A percentile compares a stretch with the other conserved stretches of the same genome.
These are phyloP conservation scores for Isabelozyma gotoi DNA, from an alignment of 805 yeast genomes.

Conservation along the genomic window DNA sequence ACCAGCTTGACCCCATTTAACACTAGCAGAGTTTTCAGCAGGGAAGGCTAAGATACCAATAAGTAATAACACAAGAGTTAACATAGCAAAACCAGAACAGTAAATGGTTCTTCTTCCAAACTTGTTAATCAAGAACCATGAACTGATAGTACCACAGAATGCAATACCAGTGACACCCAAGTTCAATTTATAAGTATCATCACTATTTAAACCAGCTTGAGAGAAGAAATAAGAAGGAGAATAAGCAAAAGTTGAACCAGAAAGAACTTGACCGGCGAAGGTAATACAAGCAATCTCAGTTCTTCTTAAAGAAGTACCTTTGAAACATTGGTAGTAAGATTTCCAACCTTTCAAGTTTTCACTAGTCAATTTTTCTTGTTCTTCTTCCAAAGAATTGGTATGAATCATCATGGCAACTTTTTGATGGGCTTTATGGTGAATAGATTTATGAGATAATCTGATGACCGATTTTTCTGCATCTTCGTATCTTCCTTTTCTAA, in stretches of 20 bases:
- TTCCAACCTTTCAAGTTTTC: conserved; percentile 17
- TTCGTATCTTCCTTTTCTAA: conserved; percentile 36
- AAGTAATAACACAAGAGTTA: conserved; percentile 33
- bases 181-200: conserved; percentile 29
- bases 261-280: conserved; percentile 32
- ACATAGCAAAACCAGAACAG: conserved; percentile 34
- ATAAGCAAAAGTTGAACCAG: conserved; percentile 37
- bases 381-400: conserved; percentile 31
- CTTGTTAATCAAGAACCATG: conserved; percentile 29
- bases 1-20: conserved; percentile 24
- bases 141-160: conserved; percentile 22
- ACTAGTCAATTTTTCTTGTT: conserved; percentile 22
- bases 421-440: conserved; percentile 9
- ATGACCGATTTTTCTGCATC: conserved; percentile 44
- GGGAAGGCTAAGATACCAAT: conserved; percentile 38
- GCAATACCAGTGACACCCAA: conserved; percentile 33
- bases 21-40: conserved; percentile 11
- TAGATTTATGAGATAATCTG: conserved; percentile 20
- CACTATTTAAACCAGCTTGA: conserved; percentile 34
- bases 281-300: conserved; percentile 39
- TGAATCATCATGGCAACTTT: conserved; percentile 25
- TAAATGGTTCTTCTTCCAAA: conserved; percentile 41
- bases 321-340: conserved; percentile 44
- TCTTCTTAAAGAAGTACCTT: conserved; percentile 43
- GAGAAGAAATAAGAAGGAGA: conserved; percentile 36